Base-by-base conservation (phyloP, 768 basidiomycete genomes). In the Gautieria morchelliformis region DNA sequence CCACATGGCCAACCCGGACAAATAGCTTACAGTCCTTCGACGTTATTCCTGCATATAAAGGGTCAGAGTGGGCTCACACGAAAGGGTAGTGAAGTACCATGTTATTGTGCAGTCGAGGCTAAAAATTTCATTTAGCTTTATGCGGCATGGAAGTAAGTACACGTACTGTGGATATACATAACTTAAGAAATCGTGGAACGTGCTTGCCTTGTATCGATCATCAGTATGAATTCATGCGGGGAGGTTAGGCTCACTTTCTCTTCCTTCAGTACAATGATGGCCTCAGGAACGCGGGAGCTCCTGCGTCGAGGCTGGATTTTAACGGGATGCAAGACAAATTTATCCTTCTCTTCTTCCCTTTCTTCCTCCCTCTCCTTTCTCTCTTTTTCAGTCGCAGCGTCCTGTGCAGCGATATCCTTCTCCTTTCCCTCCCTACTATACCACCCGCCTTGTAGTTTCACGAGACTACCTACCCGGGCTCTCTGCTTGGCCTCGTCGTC, bases 111-210 rank as follows among this genome's bases (percentile, higher is more conserved):
- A 95, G 61, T 93, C 88, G 55, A 94, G 75, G 61, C 87, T 89
- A 63, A 30, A 45, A 22, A 41, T 40, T 35, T 5, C 6, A 35
- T 35, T 51, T 35, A 52, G 63, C 9, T 59, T 49, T 52, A 60
- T 40, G 27, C 49, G 39, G 44, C 41, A 14, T 53, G n/a, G 22
- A 37, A 58, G 12, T 47, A 54, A 27, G 14, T 54, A 41, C 15
- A 71, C 86, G 65, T 70, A 93, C 92, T 94, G 89, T 19, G 93
- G 93, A 69, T 96, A 95, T 52, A 93, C 82, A 67, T 85, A 94
- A 73, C 89, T 90, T 58, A 96, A 78, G 67, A 95, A 93, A 69
- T 95, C 93, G 58, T 95, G 93, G 68, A 96, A 94, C 11, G 85
- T 89, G 66, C 74, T 79, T 2, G 93, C 90, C 80, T 87, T 12